Conservation (phyloP, 805 yeast species). For the Yarrowia yakushimensis region DNA sequence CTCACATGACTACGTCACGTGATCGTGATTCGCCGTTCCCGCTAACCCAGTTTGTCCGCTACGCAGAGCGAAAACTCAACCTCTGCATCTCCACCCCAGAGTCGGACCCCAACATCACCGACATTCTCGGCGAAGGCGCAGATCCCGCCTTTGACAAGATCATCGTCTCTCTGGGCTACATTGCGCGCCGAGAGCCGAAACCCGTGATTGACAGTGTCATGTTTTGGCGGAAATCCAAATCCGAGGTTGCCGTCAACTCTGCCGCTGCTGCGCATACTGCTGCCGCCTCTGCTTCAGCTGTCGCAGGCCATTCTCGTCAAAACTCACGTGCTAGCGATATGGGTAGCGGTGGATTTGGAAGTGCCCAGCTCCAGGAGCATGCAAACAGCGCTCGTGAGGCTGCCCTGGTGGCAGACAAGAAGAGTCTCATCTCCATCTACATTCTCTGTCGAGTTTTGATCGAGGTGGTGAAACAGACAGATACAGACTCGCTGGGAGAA, state of each 20-base stretch:
- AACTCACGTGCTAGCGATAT: constrained; percentile 17
- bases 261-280: constrained; percentile 51
- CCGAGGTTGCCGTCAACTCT: constrained; percentile 73
- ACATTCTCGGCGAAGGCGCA: constrained; percentile 75
- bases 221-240: constrained; percentile 95
- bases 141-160: constrained; percentile 86
- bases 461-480: constrained; percentile 86
- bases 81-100: constrained; percentile 62
- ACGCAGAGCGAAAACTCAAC: constrained; percentile 83
- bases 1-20: neutral
- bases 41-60: constrained; percentile 62
- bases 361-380: constrained; percentile 20
- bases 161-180: constrained; percentile 80
- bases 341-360: neutral
- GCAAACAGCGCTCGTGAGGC: constrained; percentile 40
- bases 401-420: constrained; percentile 80
- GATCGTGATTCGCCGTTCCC: neutral
- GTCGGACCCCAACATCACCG: constrained; percentile 75
- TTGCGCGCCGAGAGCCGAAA: constrained; percentile 84
- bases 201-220: constrained; percentile 96
- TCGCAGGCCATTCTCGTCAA: neutral
- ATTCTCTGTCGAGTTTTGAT: constrained; percentile 87
- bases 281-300: constrained; percentile 36
- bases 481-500: constrained; percentile 67
- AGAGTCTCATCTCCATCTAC: constrained; percentile 80